Base-by-base conservation (phyloP, 768 basidiomycete species). In the Boletus rex-veris region DNA sequence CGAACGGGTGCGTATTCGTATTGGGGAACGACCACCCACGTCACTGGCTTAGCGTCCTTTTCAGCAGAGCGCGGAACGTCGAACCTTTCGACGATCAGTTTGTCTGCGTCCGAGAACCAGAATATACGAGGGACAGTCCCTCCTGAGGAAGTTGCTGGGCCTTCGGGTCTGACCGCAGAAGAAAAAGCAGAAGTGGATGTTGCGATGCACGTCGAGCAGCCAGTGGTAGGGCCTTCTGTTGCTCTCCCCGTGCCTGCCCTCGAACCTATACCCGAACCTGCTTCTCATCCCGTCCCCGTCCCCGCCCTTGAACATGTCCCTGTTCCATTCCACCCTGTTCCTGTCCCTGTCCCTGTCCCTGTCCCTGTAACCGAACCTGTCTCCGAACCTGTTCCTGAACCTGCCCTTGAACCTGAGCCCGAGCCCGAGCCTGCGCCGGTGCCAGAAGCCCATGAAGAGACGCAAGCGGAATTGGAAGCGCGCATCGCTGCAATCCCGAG, bases 31-130 rank as follows among this genome's bases (percentile, higher is more conserved):
- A 12, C 35, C 9, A 15, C 8, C 62, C 2, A 45, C 48, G 9
- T 55, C 24, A 7, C 19, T 33, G 10, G 12, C 45, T 51, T n/a
- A 53, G 1, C 5, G 18, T 21, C 40, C 12, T 3, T 26, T 41
- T 12, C 11, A 49, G 57, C 47, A 19, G 72, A 80, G 46, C 71
- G 73, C 35, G 72, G 67, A 15, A 64, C 67, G 24, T 80, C 80
- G 7, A 70, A 74, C 14, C 59, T 81, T 40, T 82, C 80, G 9
- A 71, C 74, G 24, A 70, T 76, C 57, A 79, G 77, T 60, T 79
- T 78, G 16, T 67, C 72, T 5, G 70, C 72, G 24, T 77, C 79
- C 0, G 81, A 83, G 21, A 77, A 75, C 48, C 75, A 75, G 53
- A 74, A 73, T 0, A 49, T 77, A 6, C 54, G 59, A 12, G 61